Conservation (phyloP, 1,284 basidiomycete species). For the Rhodotorula sp. region DNA sequence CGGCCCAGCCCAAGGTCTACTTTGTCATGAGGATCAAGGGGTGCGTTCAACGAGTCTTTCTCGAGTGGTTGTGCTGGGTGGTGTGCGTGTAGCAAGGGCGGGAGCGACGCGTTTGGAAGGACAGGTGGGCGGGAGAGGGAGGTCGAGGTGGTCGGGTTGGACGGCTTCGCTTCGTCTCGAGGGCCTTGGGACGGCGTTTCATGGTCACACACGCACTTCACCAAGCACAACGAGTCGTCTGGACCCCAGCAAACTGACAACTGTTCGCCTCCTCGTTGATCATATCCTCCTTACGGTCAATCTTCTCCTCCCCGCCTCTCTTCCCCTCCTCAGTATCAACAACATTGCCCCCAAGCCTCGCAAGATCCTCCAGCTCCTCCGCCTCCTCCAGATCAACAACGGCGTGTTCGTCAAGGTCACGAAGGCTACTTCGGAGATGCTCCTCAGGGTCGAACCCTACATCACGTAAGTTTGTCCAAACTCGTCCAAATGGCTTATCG, state of each 20-base stretch:
- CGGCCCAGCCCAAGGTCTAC: slow-evolving; percentile 94
- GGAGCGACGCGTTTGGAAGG: too few species aligned
- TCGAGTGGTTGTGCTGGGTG: neutral
- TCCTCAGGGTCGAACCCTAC: slow-evolving; percentile 95
- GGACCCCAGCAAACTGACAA: too few species aligned
- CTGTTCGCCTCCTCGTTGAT: too few species aligned
- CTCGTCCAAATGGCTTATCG: too few species aligned
- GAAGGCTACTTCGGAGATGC: slow-evolving; percentile 95
- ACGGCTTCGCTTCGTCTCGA: too few species aligned
- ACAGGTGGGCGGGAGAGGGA: too few species aligned
- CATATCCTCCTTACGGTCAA: too few species aligned
- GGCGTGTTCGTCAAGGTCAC: slow-evolving; percentile 98
- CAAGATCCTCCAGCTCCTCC: slow-evolving; percentile 98
- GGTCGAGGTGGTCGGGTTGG: too few species aligned
- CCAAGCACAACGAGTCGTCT: too few species aligned
- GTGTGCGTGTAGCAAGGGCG: too few species aligned
- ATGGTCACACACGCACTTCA: too few species aligned
- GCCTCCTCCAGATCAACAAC: slow-evolving; percentile 99
- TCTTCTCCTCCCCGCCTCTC: neutral
- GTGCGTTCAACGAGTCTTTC: slow-evolving; percentile 56
- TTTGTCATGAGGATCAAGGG: slow-evolving; percentile 96
- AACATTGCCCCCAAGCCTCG: slow-evolving; percentile 98
- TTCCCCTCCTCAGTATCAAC: slow-evolving; percentile 73
- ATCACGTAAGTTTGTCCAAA: slow-evolving; percentile 58
- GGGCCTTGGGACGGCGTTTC: too few species aligned